Evolutionary conservation across 352 stramenopile genomes (phyloP).

Genomic region (Globisporangium barbulae): DNA sequence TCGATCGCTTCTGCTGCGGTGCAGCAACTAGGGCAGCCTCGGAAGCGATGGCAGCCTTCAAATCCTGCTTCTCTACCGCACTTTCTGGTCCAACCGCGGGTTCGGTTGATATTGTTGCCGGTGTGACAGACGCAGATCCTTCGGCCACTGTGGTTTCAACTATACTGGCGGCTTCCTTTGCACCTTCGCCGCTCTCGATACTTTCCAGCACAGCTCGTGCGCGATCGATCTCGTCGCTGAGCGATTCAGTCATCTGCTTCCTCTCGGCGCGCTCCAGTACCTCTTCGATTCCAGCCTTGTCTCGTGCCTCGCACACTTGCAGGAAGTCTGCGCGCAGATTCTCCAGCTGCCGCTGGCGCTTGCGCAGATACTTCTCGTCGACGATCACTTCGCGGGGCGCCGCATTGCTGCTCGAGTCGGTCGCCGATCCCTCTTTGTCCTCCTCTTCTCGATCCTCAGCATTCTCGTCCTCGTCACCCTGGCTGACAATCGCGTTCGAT

Average conservation of each 20-base stretch:
- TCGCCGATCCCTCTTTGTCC: constrained; percentile 24
- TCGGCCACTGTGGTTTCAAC: neutral
- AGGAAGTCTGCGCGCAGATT: constrained; percentile 54
- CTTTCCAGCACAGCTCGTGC: constrained; percentile 44
- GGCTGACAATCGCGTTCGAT: neutral
- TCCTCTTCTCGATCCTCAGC: constrained; percentile 13
- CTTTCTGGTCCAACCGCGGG: neutral
- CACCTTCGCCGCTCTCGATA: constrained; percentile 23
- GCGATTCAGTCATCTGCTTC: constrained; percentile 72
- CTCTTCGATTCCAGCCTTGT: constrained; percentile 50
- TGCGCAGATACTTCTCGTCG: constrained; percentile 75
- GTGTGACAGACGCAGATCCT: neutral
- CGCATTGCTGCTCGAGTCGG: constrained; percentile 9
- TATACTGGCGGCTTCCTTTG: neutral
- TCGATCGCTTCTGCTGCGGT: constrained; percentile 1
- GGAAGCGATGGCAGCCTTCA: neutral
- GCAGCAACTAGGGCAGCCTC: neutral
- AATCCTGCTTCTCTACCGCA: neutral
- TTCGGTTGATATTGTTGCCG: neutral
- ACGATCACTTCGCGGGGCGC: constrained; percentile 49
- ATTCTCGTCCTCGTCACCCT: neutral
- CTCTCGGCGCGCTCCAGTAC: constrained; percentile 63
- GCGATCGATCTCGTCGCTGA: constrained; percentile 48
- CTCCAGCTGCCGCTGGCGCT: constrained; percentile 70
- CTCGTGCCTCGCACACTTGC: constrained; percentile 32